Evolutionary conservation across 1,139 yeast species (phyloP), one percentile per base, ranked within the genome.

Genomic region (Suhomyces coccinellae): DNA sequence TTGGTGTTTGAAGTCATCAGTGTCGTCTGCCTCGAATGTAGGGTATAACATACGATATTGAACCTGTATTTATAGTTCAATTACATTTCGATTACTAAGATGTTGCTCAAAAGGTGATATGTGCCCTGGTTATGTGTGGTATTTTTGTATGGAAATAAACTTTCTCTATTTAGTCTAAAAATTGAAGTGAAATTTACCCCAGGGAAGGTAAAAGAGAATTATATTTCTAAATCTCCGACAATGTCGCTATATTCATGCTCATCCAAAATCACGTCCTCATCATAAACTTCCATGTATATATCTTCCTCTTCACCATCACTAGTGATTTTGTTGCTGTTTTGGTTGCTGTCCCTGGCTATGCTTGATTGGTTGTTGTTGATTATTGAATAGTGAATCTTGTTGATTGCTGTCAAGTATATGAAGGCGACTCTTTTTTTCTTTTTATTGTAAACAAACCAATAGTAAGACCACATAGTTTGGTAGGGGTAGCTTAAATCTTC

Each of bases 371-470:
- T 46, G 38, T 48, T 56, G 50, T 69, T 68, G n/a, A 69, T 56
- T 53, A 56, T 59, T 2, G 71, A 64, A 50, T 67, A 69, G 53
- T 74, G 77, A 10, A 68, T 60, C 49, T 71, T 68, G 49, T 73
- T 73, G 43, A 74, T 67, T 1, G 77, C 79, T 4, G 70, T 70
- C 46, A 75, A 60, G 57, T 89, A 87, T 27, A 93, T 65, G 61
- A 87, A 93, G 1, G 96, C 89, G 3, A 93, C 98, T 52, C 98
- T 78, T 68, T 91, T 93, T 66, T 87, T 82, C 59, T 88, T 87
- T 65, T 88, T 90, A 67, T 89, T 93, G 67, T 87, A 90, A 43
- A 93, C 83, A 63, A 93, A 93, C 86, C 96, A 93, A 75, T 88
- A 88, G 61, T 85, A 76, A 33, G 93, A 85, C 99, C 99, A 93